Percentiles rank a stretch among this genome's conserved stretches.
These are phyloP conservation scores for Echium plantagineum DNA, from an alignment of 257 asterid genomes.

Conservation along the genomic window DNA sequence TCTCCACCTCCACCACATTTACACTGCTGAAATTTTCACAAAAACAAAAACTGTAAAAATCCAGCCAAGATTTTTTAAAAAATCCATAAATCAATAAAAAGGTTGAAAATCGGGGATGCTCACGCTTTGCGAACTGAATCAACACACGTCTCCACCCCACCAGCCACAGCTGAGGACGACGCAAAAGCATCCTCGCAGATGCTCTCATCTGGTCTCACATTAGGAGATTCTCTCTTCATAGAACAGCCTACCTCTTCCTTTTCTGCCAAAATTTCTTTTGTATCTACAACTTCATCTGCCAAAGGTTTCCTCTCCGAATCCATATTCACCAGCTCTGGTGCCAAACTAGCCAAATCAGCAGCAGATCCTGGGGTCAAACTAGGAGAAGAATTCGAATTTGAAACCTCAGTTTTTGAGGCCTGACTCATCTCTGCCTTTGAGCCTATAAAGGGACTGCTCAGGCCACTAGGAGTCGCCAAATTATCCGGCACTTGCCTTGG, in stretches of 20 bases:
- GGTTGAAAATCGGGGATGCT: slow-evolving; percentile 19
- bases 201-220: slow-evolving; percentile 26
- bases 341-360: slow-evolving; percentile 25
- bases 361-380: slow-evolving; percentile 26
- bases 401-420: slow-evolving; percentile 35
- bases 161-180: slow-evolving; percentile 7
- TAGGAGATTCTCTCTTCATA: slow-evolving; percentile 39
- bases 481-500: slow-evolving; percentile 68
- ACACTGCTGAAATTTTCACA: slow-evolving; percentile 27
- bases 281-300: slow-evolving; percentile 26
- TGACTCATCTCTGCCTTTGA: slow-evolving; percentile 39
- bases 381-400: slow-evolving; percentile 20
- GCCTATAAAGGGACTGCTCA: slow-evolving; percentile 37
- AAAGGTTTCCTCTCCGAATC: slow-evolving; percentile 31
- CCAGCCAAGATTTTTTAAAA: slow-evolving; percentile 7
- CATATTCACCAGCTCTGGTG: slow-evolving; percentile 21
- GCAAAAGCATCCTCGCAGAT: slow-evolving; percentile 28
- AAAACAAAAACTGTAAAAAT: slow-evolving; percentile 5
- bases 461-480: slow-evolving; percentile 25
- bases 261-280: slow-evolving; percentile 16
- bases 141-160: slow-evolving; percentile 12
- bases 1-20: slow-evolving; percentile 26
- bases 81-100: neutral
- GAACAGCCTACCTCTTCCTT: slow-evolving; percentile 36
- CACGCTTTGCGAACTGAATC: slow-evolving; percentile 36